Evolutionary conservation across 768 basidiomycete species (phyloP).

Genomic region (Tulasnella sp.): DNA sequence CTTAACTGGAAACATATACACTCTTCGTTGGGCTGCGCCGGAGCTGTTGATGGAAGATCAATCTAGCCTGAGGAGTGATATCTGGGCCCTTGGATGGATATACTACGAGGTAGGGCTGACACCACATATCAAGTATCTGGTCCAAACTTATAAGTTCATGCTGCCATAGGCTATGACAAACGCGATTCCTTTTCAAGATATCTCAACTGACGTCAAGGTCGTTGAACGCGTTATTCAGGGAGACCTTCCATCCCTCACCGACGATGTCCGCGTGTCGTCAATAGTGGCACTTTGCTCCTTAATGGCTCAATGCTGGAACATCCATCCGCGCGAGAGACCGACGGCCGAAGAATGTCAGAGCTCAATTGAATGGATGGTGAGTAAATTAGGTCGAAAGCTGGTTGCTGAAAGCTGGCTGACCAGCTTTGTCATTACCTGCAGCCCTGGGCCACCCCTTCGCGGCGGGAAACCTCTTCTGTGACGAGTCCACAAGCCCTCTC

Average conservation of each 20-base stretch:
- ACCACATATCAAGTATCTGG: background rate
- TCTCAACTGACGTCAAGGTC: background rate
- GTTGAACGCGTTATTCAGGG: constrained; percentile 1
- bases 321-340: background rate
- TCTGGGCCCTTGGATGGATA: background rate
- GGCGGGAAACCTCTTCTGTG: background rate
- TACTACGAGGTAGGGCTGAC: background rate
- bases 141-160: background rate
- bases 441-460: background rate
- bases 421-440: background rate
- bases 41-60: background rate
- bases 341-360: background rate
- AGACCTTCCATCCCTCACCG: background rate
- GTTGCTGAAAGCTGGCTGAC: background rate
- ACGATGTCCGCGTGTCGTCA: background rate
- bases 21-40: background rate
- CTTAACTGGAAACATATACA: background rate
- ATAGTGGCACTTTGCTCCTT: background rate
- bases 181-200: background rate
- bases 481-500: background rate
- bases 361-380: background rate
- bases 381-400: background rate
- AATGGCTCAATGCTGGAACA: background rate
- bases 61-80: background rate
- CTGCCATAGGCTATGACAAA: background rate